phyloP scores from a whole-genome alignment of 345 rosid species.

The Syzygium oleosum region DNA sequence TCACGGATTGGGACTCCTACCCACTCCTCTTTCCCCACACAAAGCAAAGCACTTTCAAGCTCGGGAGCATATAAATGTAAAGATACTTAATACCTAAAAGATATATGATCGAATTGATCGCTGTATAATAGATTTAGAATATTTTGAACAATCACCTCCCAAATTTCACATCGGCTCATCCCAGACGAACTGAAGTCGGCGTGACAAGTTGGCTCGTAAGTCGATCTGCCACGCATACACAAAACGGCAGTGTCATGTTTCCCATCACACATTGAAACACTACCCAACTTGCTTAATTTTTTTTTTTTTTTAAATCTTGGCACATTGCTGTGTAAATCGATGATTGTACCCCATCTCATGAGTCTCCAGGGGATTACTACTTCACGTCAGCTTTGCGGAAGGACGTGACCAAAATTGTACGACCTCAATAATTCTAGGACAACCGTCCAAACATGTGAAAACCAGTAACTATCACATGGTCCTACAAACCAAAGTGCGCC shows the following conservation, averaged over 20 bases:
- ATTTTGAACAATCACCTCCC: too few species aligned
- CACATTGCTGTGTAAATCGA: too few species aligned
- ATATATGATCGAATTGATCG: too few species aligned
- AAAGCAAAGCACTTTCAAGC: not conserved
- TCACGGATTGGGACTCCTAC: not conserved
- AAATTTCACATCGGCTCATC: not conserved
- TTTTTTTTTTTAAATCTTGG: not conserved
- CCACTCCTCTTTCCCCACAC: not conserved
- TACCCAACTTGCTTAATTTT: not conserved
- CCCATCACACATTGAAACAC: not conserved
- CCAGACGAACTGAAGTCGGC: rapidly evolving
- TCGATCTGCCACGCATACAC: not conserved
- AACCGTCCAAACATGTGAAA: not conserved
- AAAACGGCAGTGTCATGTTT: rapidly evolving
- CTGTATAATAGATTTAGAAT: too few species aligned
- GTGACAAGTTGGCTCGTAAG: not conserved
- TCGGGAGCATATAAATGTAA: not conserved
- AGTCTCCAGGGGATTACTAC: not conserved
- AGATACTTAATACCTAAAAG: too few species aligned
- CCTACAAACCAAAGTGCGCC: not conserved
- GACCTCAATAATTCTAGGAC: not conserved
- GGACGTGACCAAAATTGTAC: not conserved
- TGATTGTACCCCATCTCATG: too few species aligned
- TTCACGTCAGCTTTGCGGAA: not conserved
- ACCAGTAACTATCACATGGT: not conserved